These are phyloP conservation scores for Suhomyces bribrorum DNA, from an alignment of 1,139 yeast species.

Conservation along the genomic window DNA sequence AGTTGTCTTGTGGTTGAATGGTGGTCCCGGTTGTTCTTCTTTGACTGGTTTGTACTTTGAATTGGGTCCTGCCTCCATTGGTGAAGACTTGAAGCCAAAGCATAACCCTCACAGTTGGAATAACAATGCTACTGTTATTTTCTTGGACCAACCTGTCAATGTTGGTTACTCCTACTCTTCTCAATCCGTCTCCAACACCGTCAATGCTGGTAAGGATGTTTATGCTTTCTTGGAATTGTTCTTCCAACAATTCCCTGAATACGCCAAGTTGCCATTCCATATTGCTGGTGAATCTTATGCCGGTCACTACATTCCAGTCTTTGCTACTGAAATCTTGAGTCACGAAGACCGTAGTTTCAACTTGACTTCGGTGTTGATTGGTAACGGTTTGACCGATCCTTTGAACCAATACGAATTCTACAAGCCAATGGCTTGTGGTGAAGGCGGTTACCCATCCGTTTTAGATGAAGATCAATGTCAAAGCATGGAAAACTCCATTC, in stretches of 20 bases:
- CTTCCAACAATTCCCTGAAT: conserved; percentile 89
- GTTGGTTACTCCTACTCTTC: conserved; percentile 88
- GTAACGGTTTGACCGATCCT: conserved; percentile 95
- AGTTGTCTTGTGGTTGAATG: conserved; percentile 82
- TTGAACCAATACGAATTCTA: conserved; percentile 84
- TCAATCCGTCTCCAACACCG: conserved; percentile 64
- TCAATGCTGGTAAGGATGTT: conserved; percentile 91
- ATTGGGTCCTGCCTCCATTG: conserved; percentile 82
- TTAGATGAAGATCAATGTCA: conserved; percentile 79
- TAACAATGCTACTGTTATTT: conserved; percentile 83
- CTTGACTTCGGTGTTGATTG: conserved; percentile 85
- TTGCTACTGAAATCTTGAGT: conserved; percentile 82
- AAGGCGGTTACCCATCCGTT: conserved; percentile 85
- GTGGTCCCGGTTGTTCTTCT: conserved; percentile 92
- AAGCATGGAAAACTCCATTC: conserved; percentile 68
- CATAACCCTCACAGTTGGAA: conserved; percentile 86
- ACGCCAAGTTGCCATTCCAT: conserved; percentile 72
- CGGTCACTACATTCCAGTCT: conserved; percentile 94
- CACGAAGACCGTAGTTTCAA: conserved; percentile 80
- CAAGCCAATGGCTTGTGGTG: conserved; percentile 97
- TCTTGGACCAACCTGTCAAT: conserved; percentile 92
- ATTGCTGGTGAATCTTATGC: conserved; percentile 99
- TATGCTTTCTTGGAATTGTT: conserved; percentile 88
- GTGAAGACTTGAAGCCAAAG: conserved; percentile 64
- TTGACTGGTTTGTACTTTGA: conserved; percentile 90